Base-by-base conservation (phyloP, 345 rosid genomes). In the Erysimum cheiranthoides region DNA sequence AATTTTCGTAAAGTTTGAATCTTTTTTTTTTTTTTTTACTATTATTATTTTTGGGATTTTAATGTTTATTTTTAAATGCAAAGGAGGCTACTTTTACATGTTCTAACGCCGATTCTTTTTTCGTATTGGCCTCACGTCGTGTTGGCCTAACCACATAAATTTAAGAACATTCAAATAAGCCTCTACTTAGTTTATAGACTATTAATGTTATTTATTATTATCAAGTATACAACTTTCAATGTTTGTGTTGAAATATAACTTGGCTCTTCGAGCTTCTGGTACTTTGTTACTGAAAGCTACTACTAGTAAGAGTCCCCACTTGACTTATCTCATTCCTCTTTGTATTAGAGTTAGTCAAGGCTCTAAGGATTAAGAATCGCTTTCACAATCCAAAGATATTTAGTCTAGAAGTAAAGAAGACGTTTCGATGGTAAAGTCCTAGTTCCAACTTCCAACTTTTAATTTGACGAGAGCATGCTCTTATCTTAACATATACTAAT, bases 1-100 rank as follows among this genome's bases (percentile, higher is more conserved):
- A 63, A 42, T 68, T 78, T 77, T 80, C 58, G 65, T 87, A 87
- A 78, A 78, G 81, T 88, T 87, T 78, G 74, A 82, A 73, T 71
- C 74, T 78, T 67, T 78, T 78, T 58, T 68, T 50, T 12, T 63
- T 60, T 56, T 52, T 39, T 61, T 58, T 25, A 75, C 12, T 68
- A 35, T 53, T 72, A 27, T 76, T 66, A n/a, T 59, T 40, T 30
- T 71, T 32, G 31, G 45, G 42, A 12, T 45, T 45, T 45, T 17
- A 47, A 49, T 49, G 53, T 49, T 49, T 35, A 17, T 8, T 59
- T 38, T 82, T 77, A 70, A 75, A 63, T 76, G 76, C 57, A 52
- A 71, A 59, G 61, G 63, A 72, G 77, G 77, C 50, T 73, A 60
- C 77, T 86, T 85, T 79, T 73, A 73, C 80, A 66, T 81, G 74